These are phyloP conservation scores for Mycosarcoma mackinlayi DNA, from an alignment of 1,284 basidiomycete species.

Conservation along the genomic window DNA sequence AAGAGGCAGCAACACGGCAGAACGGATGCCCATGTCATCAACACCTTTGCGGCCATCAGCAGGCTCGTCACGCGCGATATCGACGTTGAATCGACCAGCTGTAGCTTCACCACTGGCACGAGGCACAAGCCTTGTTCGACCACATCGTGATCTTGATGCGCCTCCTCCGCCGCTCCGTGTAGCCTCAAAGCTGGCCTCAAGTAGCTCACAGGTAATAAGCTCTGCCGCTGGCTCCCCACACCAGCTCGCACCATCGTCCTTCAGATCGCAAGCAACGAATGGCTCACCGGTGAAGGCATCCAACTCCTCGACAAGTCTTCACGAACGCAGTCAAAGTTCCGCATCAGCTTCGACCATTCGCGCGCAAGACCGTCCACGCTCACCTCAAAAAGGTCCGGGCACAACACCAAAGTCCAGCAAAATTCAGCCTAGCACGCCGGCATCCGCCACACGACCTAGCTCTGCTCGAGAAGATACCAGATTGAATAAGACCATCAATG, in stretches of 20 bases:
- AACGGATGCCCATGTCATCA: conserved; percentile 4
- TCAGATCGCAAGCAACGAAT: background rate
- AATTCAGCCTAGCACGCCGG: conserved; percentile 1
- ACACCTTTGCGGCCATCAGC: conserved; percentile 13
- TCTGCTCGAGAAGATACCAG: background rate
- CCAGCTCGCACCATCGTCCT: background rate
- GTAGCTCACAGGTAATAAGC: background rate
- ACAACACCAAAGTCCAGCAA: conserved; percentile 19
- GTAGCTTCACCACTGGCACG: conserved; percentile 24
- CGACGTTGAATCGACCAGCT: conserved; percentile 17
- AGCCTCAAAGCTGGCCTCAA: conserved; percentile 33
- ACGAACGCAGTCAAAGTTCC: conserved; percentile 20
- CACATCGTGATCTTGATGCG: conserved; percentile 30
- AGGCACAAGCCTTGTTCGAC: conserved; percentile 20
- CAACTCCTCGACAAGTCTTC: conserved; percentile 2
- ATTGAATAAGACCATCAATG: background rate
- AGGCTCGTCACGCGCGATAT: conserved; percentile 6
- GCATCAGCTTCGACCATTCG: conserved; percentile 19
- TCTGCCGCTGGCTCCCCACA: background rate
- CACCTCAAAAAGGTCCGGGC: conserved; percentile 23
- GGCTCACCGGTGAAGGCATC: conserved; percentile 1
- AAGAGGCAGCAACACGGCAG: conserved; percentile 3
- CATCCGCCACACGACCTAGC: background rate
- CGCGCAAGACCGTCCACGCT: conserved; percentile 10
- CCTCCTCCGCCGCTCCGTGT: conserved; percentile 41